Conservation (phyloP, 2,329 filamentous ascomycete species). For the Blastomyces silverae region DNA sequence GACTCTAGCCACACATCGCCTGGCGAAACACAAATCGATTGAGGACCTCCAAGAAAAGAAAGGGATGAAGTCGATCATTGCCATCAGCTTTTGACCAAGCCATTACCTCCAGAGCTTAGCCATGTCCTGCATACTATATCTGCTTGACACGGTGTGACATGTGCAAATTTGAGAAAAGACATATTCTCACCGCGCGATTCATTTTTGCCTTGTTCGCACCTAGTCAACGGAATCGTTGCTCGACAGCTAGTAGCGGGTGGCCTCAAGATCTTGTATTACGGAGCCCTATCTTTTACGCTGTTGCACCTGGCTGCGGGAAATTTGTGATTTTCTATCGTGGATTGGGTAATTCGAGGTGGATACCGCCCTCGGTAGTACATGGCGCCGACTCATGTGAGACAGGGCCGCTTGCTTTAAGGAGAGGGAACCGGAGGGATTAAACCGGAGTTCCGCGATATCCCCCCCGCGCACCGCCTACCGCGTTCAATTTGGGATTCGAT, state of each 20-base stretch:
- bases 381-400: neutral
- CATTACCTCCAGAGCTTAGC: neutral
- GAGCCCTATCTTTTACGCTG: neutral
- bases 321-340: neutral
- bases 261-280: neutral
- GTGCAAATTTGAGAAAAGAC: slow-evolving; percentile 6
- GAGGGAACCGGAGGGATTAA: neutral
- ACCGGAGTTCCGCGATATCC: slow-evolving; percentile 15
- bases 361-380: neutral
- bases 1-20: neutral
- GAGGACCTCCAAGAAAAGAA: neutral
- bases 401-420: neutral
- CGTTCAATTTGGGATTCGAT: slow-evolving; percentile 5
- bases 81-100: neutral
- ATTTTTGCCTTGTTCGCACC: neutral
- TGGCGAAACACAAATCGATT: neutral
- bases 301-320: neutral
- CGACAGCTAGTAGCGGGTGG: neutral
- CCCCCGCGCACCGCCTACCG: slow-evolving; percentile 11
- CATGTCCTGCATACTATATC: neutral
- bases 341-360: neutral
- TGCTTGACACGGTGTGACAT: neutral
- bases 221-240: neutral
- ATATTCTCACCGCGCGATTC: slow-evolving; percentile 2
- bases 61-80: neutral